Percentiles rank a stretch among this genome's conserved stretches.
phyloP scores from a whole-genome alignment of 129 eudicot species.

The Scalesia atractyloides region DNA sequence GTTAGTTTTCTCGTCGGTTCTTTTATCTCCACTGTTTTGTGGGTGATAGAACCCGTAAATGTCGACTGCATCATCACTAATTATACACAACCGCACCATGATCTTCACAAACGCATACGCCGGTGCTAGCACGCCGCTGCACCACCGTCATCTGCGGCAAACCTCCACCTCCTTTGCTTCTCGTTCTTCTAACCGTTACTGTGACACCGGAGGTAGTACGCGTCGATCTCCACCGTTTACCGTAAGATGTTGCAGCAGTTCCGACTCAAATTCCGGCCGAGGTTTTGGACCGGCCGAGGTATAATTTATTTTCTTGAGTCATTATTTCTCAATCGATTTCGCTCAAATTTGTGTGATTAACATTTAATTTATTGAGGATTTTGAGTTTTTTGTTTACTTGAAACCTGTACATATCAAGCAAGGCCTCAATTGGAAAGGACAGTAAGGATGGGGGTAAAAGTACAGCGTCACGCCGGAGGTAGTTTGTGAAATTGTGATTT shows the following conservation, averaged over 20 bases:
- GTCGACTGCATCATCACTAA: conserved; percentile 15
- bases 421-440: conserved; percentile 24
- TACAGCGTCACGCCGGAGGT: conserved; percentile 38
- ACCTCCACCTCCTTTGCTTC: too few species aligned
- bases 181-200: conserved; percentile 10
- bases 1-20: background rate
- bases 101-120: conserved; percentile 19
- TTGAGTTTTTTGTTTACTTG: background rate
- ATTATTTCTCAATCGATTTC: too few species aligned
- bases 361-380: background rate
- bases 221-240: conserved; percentile 14
- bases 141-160: too few species aligned
- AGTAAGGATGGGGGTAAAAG: conserved; percentile 27
- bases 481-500: conserved; percentile 16
- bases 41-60: background rate
- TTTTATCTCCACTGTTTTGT: background rate
- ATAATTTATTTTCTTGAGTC: too few species aligned
- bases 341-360: background rate
- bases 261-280: conserved; percentile 38
- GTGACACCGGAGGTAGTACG: background rate
- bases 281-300: conserved; percentile 41
- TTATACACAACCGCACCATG: conserved; percentile 11
- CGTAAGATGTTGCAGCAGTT: conserved; percentile 28
- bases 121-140: background rate
- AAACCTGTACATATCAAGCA: background rate